Conservation (phyloP, 2,329 filamentous ascomycete genomes). For the Nigrospora oryzae region DNA sequence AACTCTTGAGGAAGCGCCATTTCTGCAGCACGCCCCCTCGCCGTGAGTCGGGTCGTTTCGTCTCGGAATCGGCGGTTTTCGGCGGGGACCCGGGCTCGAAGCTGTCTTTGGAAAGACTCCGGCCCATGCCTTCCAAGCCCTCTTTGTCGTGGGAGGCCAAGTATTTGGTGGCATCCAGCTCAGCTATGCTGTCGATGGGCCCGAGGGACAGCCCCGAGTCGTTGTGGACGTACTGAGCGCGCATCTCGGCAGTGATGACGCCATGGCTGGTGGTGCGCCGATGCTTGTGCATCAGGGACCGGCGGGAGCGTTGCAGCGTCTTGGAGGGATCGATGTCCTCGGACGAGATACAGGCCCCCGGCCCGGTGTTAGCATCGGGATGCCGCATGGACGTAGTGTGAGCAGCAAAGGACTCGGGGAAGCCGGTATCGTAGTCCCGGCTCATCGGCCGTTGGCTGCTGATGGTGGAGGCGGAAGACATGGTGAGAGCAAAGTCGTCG, state of each 20-base stretch:
- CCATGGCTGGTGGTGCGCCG: constrained; percentile 39
- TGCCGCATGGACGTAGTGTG: constrained; percentile 55
- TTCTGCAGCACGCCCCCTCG: too few species aligned
- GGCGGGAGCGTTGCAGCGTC: constrained; percentile 32
- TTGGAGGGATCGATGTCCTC: constrained; percentile 39
- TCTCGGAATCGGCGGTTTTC: too few species aligned
- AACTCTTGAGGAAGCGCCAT: too few species aligned
- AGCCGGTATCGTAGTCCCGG: constrained; percentile 21
- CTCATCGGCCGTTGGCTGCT: constrained; percentile 18
- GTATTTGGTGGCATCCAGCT: constrained; percentile 9
- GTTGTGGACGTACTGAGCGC: constrained; percentile 23
- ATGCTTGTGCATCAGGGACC: constrained; percentile 36
- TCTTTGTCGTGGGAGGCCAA: constrained; percentile 15
- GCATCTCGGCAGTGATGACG: constrained; percentile 27
- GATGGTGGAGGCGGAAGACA: constrained; percentile 15
- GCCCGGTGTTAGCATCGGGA: constrained; percentile 50
- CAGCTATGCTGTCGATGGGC: constrained; percentile 11
- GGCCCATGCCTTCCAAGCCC: constrained; percentile 27
- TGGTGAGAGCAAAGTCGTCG: constrained; percentile 6
- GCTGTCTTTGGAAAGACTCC: constrained; percentile 5
- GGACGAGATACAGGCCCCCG: constrained; percentile 46
- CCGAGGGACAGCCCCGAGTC: constrained; percentile 10
- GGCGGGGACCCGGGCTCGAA: too few species aligned
- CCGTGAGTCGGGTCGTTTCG: too few species aligned
- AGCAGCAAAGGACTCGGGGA: constrained; percentile 22